Base-by-base conservation (phyloP, 2,329 filamentous ascomycete species). In the Apiospora hydei region DNA sequence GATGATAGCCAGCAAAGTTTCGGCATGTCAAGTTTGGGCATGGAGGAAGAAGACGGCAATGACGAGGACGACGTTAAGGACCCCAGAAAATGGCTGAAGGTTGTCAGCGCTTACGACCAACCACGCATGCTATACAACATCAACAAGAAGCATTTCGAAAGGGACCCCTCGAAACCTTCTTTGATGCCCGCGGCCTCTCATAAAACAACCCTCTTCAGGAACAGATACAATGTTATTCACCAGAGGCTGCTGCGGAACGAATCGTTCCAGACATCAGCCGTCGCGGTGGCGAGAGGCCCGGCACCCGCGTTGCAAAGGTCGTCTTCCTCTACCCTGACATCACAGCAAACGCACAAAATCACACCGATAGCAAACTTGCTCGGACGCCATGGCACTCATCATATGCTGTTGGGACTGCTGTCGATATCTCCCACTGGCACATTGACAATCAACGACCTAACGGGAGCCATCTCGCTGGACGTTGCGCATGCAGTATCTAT, bases 161-260 rank as follows among this genome's bases (percentile, higher is more conserved):
- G 90, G 78, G 87, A 92, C 70, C 85, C 87, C 4, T 86, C 88
- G 16, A 90, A 90, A 75, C 89, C 93, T 18, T 92, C 92, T 1
- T 80, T 96, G 53, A 86, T 99, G 74, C 94, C 97, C 0, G 85
- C 89, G 11, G 91, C 94, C 21, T 89, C 91, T 7, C 93, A 95
- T 78, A 98, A 97, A 82, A 98, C 94, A 1, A 86, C 90, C 3
- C 85, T 96, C 64, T 98, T 98, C 83, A 90, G 95, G 75, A 95
- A 98, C 80, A 90, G 95, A 74, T 98, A 97, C 81, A 93, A 98
- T 77, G 89, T 98, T 71, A 92, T 98, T 69, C 93, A 98, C 80
- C 96, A 98, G 81, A 92, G 96, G 24, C 89, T 98, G 24, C 88
- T 98, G 53, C 92, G 96, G 68, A 98, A 98, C 80, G 95, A 98